phyloP scores from a whole-genome alignment of 2,329 filamentous ascomycete species.

The Scopulariopsis brevicaulis region DNA sequence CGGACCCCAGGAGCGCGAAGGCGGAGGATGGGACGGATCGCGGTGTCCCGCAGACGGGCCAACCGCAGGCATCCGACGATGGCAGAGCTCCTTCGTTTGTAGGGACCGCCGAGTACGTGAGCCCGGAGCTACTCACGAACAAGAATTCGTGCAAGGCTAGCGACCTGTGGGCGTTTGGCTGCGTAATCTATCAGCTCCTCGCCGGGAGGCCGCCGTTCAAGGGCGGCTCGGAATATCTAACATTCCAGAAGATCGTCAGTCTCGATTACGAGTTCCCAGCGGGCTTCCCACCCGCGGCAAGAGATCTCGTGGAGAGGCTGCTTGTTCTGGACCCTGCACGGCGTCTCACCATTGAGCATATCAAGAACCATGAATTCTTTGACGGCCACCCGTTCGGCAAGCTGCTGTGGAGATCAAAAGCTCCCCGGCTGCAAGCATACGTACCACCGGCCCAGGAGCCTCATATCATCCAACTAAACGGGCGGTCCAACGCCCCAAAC shows the following conservation, averaged over 20 bases:
- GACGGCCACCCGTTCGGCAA: constrained; percentile 77
- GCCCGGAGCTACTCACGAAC: constrained; percentile 89
- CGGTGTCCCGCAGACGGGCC: constrained; percentile 23
- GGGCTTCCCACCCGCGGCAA: constrained; percentile 76
- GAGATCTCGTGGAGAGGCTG: constrained; percentile 81
- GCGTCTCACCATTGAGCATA: constrained; percentile 84
- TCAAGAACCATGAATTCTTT: constrained; percentile 95
- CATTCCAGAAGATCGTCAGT: constrained; percentile 94
- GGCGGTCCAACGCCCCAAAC: constrained; percentile 17
- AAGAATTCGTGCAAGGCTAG: constrained; percentile 97
- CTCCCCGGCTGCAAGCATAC: constrained; percentile 77
- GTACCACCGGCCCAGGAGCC: constrained; percentile 66
- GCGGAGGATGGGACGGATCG: constrained; percentile 25
- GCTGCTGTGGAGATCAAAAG: constrained; percentile 77
- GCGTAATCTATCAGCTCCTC: constrained; percentile 91
- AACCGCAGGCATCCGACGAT: constrained; percentile 43
- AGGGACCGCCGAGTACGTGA: constrained; percentile 95
- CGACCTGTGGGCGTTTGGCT: constrained; percentile 96
- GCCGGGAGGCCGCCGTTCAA: constrained; percentile 98
- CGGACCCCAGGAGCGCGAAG: constrained; percentile 21
- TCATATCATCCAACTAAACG: constrained; percentile 62
- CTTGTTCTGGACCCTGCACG: constrained; percentile 79
- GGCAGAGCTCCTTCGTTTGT: constrained; percentile 85
- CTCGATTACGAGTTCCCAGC: constrained; percentile 89
- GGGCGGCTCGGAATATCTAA: constrained; percentile 87